Conservation (phyloP, 1,139 yeast genomes). For the Eremothecium cymbalariae region DNA sequence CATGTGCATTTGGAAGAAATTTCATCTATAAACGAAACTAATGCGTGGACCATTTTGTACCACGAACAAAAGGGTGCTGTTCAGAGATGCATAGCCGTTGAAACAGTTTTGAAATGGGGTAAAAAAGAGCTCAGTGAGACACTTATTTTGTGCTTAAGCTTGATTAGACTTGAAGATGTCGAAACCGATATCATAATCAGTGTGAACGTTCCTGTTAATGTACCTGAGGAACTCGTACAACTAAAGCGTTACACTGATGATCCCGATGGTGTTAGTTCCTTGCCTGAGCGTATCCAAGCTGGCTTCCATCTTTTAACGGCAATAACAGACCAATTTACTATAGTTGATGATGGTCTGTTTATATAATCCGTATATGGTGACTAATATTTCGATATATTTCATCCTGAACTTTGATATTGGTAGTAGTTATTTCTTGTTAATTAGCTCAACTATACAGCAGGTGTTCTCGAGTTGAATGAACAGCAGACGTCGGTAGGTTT, state of each 20-base stretch:
- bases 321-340: conserved; percentile 31
- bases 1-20: conserved; percentile 33
- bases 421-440: neutral
- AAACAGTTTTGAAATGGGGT: conserved; percentile 40
- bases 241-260: conserved; percentile 14
- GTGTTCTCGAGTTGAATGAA: neutral
- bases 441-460: neutral
- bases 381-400: no score
- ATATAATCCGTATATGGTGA: conserved; percentile 27
- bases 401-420: no score
- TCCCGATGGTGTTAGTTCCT: conserved; percentile 8
- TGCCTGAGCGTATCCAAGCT: conserved; percentile 25
- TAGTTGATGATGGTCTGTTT: conserved; percentile 42
- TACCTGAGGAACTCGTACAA: conserved; percentile 21
- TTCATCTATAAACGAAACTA: conserved; percentile 33
- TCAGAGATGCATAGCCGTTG: conserved; percentile 19
- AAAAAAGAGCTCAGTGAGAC: conserved; percentile 33
- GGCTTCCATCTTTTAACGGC: conserved; percentile 31
- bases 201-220: conserved; percentile 45
- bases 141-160: conserved; percentile 42
- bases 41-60: conserved; percentile 21
- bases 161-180: conserved; percentile 44
- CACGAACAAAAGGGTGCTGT: conserved; percentile 11
- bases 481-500: neutral
- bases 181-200: conserved; percentile 58